Conservation (phyloP, 164 flowering plant genomes). For the Nymphaea thermarum region DNA sequence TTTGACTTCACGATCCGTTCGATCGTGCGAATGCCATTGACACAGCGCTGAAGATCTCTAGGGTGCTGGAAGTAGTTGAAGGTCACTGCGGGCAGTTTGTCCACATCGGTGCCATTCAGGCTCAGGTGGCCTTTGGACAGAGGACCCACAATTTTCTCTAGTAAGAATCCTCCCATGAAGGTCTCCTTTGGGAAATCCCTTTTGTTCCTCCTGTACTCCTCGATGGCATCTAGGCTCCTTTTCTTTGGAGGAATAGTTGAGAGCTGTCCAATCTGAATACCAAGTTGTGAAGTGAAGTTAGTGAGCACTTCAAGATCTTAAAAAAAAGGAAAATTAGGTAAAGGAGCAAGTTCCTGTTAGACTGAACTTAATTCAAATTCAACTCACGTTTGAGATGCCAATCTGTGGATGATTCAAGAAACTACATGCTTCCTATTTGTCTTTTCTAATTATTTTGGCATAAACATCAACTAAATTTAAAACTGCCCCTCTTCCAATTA, state of each 20-base stretch:
- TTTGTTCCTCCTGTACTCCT: constrained; percentile 26
- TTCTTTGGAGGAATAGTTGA: constrained; percentile 66
- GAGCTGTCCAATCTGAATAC: constrained; percentile 65
- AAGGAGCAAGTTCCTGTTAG: no score
- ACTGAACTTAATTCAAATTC: no score
- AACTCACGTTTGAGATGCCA: no score
- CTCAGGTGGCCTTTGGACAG: constrained; percentile 52
- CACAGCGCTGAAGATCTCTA: constrained; percentile 50
- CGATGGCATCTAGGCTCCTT: constrained; percentile 34
- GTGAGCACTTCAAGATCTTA: no score
- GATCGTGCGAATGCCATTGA: constrained; percentile 50
- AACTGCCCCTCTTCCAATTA: no score
- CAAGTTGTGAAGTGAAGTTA: no score
- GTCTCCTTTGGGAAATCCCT: constrained; percentile 42
- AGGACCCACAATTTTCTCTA: constrained; percentile 61
- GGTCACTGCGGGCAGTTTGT: constrained; percentile 69
- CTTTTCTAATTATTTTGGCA: no score
- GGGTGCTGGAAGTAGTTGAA: constrained; percentile 92
- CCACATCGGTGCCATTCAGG: constrained; percentile 41
- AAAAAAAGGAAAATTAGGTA: no score
- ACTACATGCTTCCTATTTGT: no score
- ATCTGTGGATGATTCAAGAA: no score
- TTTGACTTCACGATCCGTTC: constrained; percentile 37
- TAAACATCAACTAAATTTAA: no score
- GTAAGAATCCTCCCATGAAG: constrained; percentile 79